These are phyloP conservation scores for Phragmites australis DNA, from an alignment of 176 grass and related monocot genomes.

Conservation along the genomic window DNA sequence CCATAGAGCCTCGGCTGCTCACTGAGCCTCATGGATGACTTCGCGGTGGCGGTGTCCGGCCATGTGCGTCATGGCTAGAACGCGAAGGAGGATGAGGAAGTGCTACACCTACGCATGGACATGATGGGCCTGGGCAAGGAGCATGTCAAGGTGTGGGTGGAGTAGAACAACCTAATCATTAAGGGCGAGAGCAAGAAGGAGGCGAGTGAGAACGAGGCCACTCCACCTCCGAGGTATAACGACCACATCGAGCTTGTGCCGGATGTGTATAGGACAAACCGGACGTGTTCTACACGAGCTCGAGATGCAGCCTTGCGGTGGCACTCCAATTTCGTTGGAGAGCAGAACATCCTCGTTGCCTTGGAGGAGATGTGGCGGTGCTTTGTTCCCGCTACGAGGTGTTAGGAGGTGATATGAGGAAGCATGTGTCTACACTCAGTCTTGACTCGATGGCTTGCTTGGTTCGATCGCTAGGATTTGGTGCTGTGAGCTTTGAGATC, in stretches of 20 bases:
- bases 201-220: slow-evolving; percentile 19
- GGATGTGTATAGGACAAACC: slow-evolving; percentile 69
- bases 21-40: slow-evolving; percentile 70
- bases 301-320: too few species aligned
- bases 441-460: too few species aligned
- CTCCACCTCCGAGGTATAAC: slow-evolving; percentile 40
- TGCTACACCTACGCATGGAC: slow-evolving; percentile 68
- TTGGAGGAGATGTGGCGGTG: too few species aligned
- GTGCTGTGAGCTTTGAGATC: too few species aligned
- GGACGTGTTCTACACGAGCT: too few species aligned
- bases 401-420: too few species aligned
- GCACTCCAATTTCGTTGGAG: too few species aligned
- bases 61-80: slow-evolving; percentile 55
- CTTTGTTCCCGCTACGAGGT: too few species aligned
- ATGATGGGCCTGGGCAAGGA: slow-evolving; percentile 82
- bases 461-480: too few species aligned
- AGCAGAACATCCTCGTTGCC: too few species aligned
- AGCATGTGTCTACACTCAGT: too few species aligned
- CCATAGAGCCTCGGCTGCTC: slow-evolving; percentile 62
- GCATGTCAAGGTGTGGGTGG: slow-evolving; percentile 65
- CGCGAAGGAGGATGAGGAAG: slow-evolving; percentile 66
- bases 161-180: slow-evolving; percentile 68
- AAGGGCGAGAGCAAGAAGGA: slow-evolving; percentile 79
- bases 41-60: neutral
- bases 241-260: slow-evolving; percentile 61